phyloP scores from a whole-genome alignment of 768 basidiomycete species.

The Boletus tomentosulus region DNA sequence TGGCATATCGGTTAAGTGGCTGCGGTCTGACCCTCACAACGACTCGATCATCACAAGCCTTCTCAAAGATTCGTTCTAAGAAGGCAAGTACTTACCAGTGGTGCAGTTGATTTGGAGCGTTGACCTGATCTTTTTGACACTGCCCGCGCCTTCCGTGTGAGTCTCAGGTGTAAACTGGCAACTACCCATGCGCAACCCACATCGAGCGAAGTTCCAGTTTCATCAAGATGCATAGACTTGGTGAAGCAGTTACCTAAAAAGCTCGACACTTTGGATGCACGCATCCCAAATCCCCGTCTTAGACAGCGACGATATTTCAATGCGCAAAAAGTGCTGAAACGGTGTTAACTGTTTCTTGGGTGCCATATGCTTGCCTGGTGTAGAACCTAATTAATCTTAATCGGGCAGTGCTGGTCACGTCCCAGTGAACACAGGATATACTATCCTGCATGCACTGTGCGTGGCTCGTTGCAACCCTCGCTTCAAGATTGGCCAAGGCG shows the following conservation, averaged over 20 bases:
- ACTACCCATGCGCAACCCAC: neutral
- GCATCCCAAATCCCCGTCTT: neutral
- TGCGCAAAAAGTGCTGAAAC: neutral
- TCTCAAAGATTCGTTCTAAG: neutral
- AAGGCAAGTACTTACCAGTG: no score
- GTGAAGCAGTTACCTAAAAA: neutral
- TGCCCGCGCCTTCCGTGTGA: conserved; percentile 6
- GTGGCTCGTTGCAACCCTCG: neutral
- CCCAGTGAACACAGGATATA: conserved; percentile 2
- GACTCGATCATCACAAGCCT: neutral
- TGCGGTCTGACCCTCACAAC: no score
- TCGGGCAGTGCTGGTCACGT: conserved; percentile 2
- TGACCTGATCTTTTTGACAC: neutral
- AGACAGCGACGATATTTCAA: neutral
- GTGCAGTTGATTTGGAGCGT: neutral
- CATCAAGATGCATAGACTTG: neutral
- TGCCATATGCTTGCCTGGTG: neutral
- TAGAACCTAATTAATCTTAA: neutral
- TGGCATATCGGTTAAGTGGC: no score
- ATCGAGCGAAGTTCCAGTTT: neutral
- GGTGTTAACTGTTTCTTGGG: neutral
- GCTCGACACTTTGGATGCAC: neutral
- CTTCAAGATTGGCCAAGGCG: conserved; percentile 2
- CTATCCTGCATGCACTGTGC: neutral
- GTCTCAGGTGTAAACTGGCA: neutral